A percentile compares a stretch with the other conserved stretches of the same genome.
These are phyloP conservation scores for Kwoniella sp. DNA, from an alignment of 768 basidiomycete species.

Conservation along the genomic window DNA sequence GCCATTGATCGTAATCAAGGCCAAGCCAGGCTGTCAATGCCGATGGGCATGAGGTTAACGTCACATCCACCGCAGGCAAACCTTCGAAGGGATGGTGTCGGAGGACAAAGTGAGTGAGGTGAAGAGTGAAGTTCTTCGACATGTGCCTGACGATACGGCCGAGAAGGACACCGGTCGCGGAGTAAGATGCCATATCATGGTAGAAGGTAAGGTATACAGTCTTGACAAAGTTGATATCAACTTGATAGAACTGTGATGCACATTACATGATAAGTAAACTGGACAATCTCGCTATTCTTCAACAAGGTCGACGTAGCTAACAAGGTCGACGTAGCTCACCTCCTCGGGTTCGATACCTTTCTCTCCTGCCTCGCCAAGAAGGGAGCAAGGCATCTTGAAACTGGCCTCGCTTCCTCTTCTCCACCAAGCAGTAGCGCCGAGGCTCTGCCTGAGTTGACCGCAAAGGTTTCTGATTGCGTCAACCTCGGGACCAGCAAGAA, in stretches of 20 bases:
- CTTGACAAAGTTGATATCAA: constrained; percentile 37
- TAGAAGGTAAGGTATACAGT: constrained; percentile 22
- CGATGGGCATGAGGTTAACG: constrained; percentile 22
- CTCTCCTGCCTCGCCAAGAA: constrained; percentile 1
- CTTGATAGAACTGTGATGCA: constrained; percentile 36
- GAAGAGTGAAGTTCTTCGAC: constrained; percentile 28
- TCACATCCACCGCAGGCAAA: constrained; percentile 30
- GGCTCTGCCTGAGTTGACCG: constrained; percentile 1
- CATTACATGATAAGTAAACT: not conserved
- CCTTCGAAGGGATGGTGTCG: constrained; percentile 38
- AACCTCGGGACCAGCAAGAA: constrained; percentile 4
- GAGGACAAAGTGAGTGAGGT: constrained; percentile 29
- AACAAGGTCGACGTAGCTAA: not conserved
- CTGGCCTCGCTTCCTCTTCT: constrained; percentile 27
- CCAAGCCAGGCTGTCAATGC: constrained; percentile 36
- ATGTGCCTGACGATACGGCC: constrained; percentile 24
- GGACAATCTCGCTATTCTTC: not conserved
- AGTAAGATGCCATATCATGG: constrained; percentile 28
- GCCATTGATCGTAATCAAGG: constrained; percentile 31
- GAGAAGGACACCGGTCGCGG: constrained; percentile 27
- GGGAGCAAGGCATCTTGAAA: constrained; percentile 24
- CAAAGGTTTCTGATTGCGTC: constrained; percentile 14
- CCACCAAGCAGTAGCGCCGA: constrained; percentile 25
- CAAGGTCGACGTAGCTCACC: constrained; percentile 18
- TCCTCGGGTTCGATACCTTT: constrained; percentile 5